These are phyloP conservation scores for Moesziomyces sp. DNA, from an alignment of 1,284 basidiomycete species.

Conservation along the genomic window DNA sequence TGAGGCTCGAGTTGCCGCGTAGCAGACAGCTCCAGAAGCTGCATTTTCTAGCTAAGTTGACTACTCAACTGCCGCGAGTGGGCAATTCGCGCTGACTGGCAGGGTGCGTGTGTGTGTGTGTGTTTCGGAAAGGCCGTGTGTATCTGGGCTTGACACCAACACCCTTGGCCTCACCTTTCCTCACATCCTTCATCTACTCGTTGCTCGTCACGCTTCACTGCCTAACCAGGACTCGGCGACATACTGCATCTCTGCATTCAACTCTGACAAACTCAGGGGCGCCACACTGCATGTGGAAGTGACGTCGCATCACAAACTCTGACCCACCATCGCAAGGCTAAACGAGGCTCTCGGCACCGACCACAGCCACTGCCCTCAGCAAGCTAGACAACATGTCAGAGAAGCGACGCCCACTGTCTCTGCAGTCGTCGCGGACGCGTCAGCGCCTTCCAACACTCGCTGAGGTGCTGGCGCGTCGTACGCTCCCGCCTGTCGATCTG, in stretches of 20 bases:
- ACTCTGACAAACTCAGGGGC: too few relatives aligned
- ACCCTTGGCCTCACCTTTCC: neutral
- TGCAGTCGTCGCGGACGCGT: slow-evolving; percentile 55
- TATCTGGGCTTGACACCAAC: neutral
- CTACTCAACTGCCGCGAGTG: too few relatives aligned
- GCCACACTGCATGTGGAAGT: too few relatives aligned
- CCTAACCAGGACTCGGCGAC: too few relatives aligned
- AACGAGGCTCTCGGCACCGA: slow-evolving; percentile 2
- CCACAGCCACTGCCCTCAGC: neutral
- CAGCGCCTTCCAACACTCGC: slow-evolving; percentile 68
- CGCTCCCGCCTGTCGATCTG: slow-evolving; percentile 91
- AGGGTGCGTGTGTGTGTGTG: neutral
- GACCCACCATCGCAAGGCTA: neutral
- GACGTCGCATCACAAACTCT: too few relatives aligned
- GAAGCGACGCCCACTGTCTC: slow-evolving; percentile 33
- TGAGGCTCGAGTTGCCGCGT: too few relatives aligned
- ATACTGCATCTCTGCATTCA: too few relatives aligned
- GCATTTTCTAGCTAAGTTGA: too few relatives aligned
- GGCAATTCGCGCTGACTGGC: too few relatives aligned
- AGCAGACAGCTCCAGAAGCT: too few relatives aligned
- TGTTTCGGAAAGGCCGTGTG: neutral
- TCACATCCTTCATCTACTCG: neutral
- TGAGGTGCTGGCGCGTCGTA: slow-evolving; percentile 70
- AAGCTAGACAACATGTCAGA: slow-evolving; percentile 30
- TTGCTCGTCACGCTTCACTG: too few relatives aligned